Evolutionary conservation across 2,329 filamentous ascomycete species (phyloP).

Genomic region (Exserohilum turcica): DNA sequence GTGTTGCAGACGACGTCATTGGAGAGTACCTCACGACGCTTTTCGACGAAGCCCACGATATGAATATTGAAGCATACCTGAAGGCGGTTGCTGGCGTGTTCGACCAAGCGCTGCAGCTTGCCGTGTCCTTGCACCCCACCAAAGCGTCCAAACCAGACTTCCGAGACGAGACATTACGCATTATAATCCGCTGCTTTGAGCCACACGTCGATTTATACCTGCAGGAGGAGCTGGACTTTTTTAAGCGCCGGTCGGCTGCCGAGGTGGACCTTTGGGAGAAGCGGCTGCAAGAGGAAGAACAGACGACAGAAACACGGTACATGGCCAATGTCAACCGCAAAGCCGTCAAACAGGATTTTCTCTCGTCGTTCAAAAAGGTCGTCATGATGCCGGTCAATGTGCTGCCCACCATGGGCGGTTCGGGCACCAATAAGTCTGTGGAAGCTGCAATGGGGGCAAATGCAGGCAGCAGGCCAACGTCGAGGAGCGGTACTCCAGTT

Average conservation of each 20-base stretch:
- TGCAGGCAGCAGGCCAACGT: conserved; percentile 31
- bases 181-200: conserved; percentile 78
- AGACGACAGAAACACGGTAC: conserved; percentile 87
- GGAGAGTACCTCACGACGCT: conserved; percentile 84
- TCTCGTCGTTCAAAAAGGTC: conserved; percentile 96
- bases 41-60: conserved; percentile 83
- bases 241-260: conserved; percentile 74
- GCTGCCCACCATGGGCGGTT: conserved; percentile 66
- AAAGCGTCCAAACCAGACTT: conserved; percentile 66
- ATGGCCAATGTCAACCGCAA: conserved; percentile 95
- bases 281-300: conserved; percentile 87
- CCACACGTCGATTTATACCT: conserved; percentile 93
- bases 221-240: conserved; percentile 86
- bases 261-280: conserved; percentile 89
- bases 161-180: conserved; percentile 66
- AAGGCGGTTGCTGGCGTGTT: conserved; percentile 87
- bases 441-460: conserved; percentile 27
- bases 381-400: conserved; percentile 99
- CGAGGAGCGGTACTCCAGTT: conserved; percentile 47
- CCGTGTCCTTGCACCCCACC: conserved; percentile 70
- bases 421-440: conserved; percentile 46
- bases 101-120: conserved; percentile 81
- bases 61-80: conserved; percentile 76
- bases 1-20: conserved; percentile 79
- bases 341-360: conserved; percentile 93